Evolutionary conservation across 2,329 filamentous ascomycete genomes (phyloP), one percentile per base, ranked within the genome.

Genomic region (Fusarium chlamydosporum): DNA sequence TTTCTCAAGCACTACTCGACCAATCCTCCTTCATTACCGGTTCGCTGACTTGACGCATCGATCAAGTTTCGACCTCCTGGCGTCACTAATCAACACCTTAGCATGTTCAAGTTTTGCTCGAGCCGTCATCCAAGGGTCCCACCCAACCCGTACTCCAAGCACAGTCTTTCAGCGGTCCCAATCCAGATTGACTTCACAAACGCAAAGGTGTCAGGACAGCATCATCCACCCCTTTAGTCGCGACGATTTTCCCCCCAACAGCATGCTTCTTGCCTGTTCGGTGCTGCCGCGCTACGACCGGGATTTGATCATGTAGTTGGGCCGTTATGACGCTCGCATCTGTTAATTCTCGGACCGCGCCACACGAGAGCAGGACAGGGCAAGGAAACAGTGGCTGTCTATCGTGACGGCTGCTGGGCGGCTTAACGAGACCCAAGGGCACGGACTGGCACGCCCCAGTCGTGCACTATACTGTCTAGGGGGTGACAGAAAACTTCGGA

Each of bases 131-230:
- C 11, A 41, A 61, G 33, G 37, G 18, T 23, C 2, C 15, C 47
- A 23, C 2, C 15, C 47, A 23, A 35, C 40, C 63, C 40, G 48
- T 46, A 54, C 41, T 40, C 38, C 34, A 55, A 43, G 42, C 40
- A 51, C 35, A 27, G 37, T 45, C 42, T 38, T 52, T 63, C 56
- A 54, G 35, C 47, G 60, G 67, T 51, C 27, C 40, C 33, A 16
- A 18, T 18, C 45, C 38, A 50, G 53, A 60, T 67, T 57, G 52
- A 55, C 54, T 50, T 67, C 38, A 16, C 33, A 45, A 45, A 8
- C n/a, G n/a, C n/a, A n/a, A 41, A 50, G 37, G 68, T 72, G 72
- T 74, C 65, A 72, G 61, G 47, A 48, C 68, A 70, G 61, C 72
- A 74, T 73, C 72, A 70, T 70, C 53, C 50, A 27, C 45, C 27